Evolutionary conservation across 768 basidiomycete genomes (phyloP).

Genomic region (Mycena olivaceomarginata): DNA sequence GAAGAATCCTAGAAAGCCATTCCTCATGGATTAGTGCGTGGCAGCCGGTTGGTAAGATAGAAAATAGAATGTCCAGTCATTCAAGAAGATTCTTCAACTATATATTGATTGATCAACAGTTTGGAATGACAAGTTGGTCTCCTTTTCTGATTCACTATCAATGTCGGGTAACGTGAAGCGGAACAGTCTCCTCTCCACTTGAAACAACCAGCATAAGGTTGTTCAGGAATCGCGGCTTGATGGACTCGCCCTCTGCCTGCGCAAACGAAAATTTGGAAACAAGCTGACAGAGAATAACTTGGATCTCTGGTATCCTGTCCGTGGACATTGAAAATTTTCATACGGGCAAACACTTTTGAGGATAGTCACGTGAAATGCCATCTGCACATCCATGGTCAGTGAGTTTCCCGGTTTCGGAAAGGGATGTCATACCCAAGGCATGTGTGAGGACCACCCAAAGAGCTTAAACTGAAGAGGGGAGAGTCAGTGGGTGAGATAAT

Average conservation of each 20-base stretch:
- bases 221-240: background rate
- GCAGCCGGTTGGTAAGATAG: too few species aligned
- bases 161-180: background rate
- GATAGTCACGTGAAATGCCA: slow-evolving; percentile 22
- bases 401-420: background rate
- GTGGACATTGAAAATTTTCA: background rate
- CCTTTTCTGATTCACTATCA: too few species aligned
- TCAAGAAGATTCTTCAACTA: too few species aligned
- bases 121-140: too few species aligned
- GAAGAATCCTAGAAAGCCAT: too few species aligned
- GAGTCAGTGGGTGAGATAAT: background rate
- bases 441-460: too few species aligned
- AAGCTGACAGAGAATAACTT: slow-evolving; percentile 13
- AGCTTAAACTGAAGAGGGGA: background rate
- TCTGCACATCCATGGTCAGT: background rate
- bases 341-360: background rate
- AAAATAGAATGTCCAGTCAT: too few species aligned
- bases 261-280: slow-evolving; percentile 14
- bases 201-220: background rate
- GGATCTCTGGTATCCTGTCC: background rate
- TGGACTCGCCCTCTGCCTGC: background rate
- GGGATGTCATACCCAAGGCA: background rate
- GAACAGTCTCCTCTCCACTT: background rate
- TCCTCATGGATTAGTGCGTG: too few species aligned
- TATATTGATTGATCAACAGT: too few species aligned